A percentile compares a stretch with the other conserved stretches of the same genome.
Evolutionary conservation across 2,329 filamentous ascomycete species (phyloP).

Genomic region (Pseudonectria foliicola): DNA sequence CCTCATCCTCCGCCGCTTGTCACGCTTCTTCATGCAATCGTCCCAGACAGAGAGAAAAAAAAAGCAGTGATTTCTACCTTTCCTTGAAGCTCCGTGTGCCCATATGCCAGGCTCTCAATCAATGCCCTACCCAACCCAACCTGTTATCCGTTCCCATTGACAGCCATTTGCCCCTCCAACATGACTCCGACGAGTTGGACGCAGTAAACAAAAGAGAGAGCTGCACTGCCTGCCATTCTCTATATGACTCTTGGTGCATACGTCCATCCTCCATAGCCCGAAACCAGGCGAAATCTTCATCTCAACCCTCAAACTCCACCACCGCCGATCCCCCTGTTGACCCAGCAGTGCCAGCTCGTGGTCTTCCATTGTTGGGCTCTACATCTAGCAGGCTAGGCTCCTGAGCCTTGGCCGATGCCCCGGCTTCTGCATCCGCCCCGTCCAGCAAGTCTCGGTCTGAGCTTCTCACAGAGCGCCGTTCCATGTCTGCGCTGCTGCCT

Average conservation of each 20-base stretch:
- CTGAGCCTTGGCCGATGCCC: constrained; percentile 31
- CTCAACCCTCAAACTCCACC: constrained; percentile 36
- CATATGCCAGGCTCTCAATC: background rate
- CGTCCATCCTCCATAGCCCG: background rate
- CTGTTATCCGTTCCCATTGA: constrained; percentile 3
- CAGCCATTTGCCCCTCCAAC: constrained; percentile 3
- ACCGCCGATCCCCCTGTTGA: constrained; percentile 28
- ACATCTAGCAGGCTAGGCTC: constrained; percentile 30
- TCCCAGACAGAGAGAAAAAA: too few species aligned
- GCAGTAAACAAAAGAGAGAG: constrained; percentile 5
- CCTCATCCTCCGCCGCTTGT: too few species aligned
- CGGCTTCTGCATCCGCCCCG: constrained; percentile 65
- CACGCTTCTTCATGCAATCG: too few species aligned
- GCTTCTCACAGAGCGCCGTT: constrained; percentile 57
- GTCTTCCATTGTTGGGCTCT: constrained; percentile 20
- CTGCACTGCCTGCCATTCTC: constrained; percentile 10
- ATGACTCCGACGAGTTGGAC: constrained; percentile 8
- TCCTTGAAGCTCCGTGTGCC: too few species aligned
- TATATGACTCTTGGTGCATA: constrained; percentile 7
- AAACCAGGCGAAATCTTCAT: background rate
- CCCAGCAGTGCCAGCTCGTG: constrained; percentile 19
- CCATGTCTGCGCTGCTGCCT: constrained; percentile 44
- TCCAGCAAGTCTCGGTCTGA: constrained; percentile 65
- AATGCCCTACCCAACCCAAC: constrained; percentile 8
- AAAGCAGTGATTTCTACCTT: too few species aligned